phyloP scores from a whole-genome alignment of 2,329 filamentous ascomycete genomes.

The Colletotrichum falcatum region DNA sequence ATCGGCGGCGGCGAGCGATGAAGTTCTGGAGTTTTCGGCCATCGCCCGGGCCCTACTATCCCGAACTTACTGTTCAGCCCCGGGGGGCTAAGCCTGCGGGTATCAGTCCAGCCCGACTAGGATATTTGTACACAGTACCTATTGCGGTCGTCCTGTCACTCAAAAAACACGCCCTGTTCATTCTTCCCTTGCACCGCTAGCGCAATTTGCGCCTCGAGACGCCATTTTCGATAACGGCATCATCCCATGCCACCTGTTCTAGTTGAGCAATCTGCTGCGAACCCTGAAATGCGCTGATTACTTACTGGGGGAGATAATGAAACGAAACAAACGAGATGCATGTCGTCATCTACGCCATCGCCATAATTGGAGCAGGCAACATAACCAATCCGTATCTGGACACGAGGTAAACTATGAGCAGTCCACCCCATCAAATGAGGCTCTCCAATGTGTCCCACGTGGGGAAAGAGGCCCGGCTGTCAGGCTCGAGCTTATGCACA shows the following conservation, averaged over 20 bases:
- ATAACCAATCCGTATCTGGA: constrained; percentile 14
- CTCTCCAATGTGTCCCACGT: constrained; percentile 37
- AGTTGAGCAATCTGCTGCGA: constrained; percentile 25
- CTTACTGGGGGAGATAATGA: not conserved
- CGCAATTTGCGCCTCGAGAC: constrained; percentile 26
- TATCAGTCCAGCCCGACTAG: constrained; percentile 16
- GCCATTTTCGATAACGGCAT: constrained; percentile 30
- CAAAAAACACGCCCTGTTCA: constrained; percentile 4
- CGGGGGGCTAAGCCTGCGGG: constrained; percentile 14
- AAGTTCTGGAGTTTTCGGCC: constrained; percentile 12
- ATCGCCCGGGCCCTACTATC: constrained; percentile 18
- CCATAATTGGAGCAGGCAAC: constrained; percentile 24
- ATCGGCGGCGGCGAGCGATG: not conserved
- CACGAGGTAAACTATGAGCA: constrained; percentile 18
- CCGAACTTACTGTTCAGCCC: constrained; percentile 13
- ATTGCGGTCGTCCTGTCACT: not conserved
- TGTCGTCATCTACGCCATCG: constrained; percentile 16
- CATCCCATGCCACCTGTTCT: too few relatives aligned
- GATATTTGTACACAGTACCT: not conserved
- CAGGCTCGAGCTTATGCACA: constrained; percentile 30
- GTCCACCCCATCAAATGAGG: constrained; percentile 37
- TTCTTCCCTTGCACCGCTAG: not conserved
- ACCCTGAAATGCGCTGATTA: constrained; percentile 3
- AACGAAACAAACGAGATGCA: constrained; percentile 31
- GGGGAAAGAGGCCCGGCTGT: constrained; percentile 10